Evolutionary conservation across 129 eudicot genomes (phyloP).

Genomic region (Pulicaria dysenterica): DNA sequence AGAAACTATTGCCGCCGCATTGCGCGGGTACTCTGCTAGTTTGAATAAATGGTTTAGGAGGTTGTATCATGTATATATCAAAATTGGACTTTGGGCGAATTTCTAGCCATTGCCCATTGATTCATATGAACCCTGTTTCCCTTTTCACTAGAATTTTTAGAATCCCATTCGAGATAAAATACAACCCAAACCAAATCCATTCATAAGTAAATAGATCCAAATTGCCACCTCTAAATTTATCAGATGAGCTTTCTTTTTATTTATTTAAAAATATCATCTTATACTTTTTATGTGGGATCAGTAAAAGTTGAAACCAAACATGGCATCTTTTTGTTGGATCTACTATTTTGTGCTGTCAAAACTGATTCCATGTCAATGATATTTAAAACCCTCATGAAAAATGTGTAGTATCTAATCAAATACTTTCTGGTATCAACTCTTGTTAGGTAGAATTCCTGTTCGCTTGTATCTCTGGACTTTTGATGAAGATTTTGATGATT

Average conservation of each 20-base stretch:
- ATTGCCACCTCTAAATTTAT: not conserved
- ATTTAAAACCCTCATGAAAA: not conserved
- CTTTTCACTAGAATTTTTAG: not conserved
- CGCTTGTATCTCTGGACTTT: slow-evolving; percentile 70
- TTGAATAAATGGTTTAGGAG: not conserved
- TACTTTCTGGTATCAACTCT: slow-evolving; percentile 19
- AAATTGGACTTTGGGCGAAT: not conserved
- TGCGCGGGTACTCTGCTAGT: too few relatives aligned
- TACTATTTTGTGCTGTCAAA: slow-evolving; percentile 14
- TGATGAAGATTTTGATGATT: slow-evolving; percentile 58
- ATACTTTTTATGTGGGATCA: not conserved
- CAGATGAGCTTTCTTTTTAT: not conserved
- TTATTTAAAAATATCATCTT: not conserved
- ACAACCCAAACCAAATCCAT: not conserved
- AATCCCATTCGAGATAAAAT: not conserved
- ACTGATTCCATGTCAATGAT: not conserved
- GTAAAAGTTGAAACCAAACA: not conserved
- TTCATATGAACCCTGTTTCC: not conserved
- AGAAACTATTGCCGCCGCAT: too few relatives aligned
- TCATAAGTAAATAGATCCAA: not conserved
- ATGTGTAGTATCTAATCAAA: not conserved
- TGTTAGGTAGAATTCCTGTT: slow-evolving; percentile 86
- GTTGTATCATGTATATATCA: not conserved
- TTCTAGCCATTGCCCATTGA: not conserved
- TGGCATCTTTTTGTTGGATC: not conserved